Evolutionary conservation across 331 rosid species (phyloP), one percentile per base, ranked within the genome.

Genomic region (Acacia concinna): DNA sequence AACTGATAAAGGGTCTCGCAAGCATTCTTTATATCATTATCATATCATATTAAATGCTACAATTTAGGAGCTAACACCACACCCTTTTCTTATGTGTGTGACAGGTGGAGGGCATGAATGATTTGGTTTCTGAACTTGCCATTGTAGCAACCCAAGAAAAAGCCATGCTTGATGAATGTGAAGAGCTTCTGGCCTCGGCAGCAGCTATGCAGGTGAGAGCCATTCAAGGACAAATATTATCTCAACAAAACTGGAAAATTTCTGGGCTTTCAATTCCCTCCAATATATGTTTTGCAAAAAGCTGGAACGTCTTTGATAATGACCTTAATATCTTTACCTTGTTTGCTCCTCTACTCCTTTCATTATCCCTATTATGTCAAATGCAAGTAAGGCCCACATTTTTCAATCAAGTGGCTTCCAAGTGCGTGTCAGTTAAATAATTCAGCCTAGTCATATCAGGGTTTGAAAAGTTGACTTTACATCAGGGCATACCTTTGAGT

Each of bases 111-210:
- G 87, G 85, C 71, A 85, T 93, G 88, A 85, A 87, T 52, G 77
- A 84, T 74, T 86, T 93, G 87, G 93, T 90, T 78, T 89, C 93
- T 63, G 97, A 90, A 81, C 97, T 90, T 86, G 92, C 98, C 71
- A 80, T 81, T 30, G 73, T 91, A 67, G 93, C 93, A 81, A 90
- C 95, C 12, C 85, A 90, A 80, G 98, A 96, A 82, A 93, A 87
- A 87, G 94, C 92, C 64, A 83, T 89, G 91, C 95, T 96, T 87
- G 94, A 82, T 56, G 97, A 91, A 87, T 91, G 98, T 71, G 92
- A 93, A 85, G 85, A 86, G 0, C 84, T 90, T 67, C 81, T 96
- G 77, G 88, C 96, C 78, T 93, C 92, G 44, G 90, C 86, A 56
- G 85, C 88, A 14, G 89, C 93, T 54, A 90, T 89, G 97, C 97